These are phyloP conservation scores for Dissophora ornata DNA, from an alignment of 192 early-diverging fungal species.

Conservation along the genomic window DNA sequence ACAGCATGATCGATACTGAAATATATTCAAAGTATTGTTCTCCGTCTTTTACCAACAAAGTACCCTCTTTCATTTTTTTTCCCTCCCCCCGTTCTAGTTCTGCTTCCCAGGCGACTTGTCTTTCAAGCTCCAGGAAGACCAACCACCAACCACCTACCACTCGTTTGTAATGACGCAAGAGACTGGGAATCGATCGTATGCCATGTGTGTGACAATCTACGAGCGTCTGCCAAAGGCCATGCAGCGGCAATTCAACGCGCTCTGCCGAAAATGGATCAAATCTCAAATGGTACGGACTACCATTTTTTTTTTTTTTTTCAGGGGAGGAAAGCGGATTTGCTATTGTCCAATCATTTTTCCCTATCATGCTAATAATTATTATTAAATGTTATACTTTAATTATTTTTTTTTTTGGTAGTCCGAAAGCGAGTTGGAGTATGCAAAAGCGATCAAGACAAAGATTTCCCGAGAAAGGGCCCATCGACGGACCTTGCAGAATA, in stretches of 20 bases:
- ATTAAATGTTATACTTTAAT: neutral
- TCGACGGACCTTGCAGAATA: neutral
- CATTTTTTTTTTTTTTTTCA: neutral
- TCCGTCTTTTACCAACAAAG: neutral
- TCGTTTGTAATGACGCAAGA: constrained; percentile 61
- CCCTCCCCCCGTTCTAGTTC: constrained; percentile 30
- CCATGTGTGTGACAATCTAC: constrained; percentile 54
- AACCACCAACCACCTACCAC: constrained; percentile 51
- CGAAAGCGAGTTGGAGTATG: constrained; percentile 51
- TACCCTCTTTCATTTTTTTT: neutral
- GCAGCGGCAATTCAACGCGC: constrained; percentile 19
- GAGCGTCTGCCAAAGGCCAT: constrained; percentile 32
- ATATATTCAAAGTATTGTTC: no score
- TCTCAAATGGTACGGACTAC: constrained; percentile 35
- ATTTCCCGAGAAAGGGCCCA: constrained; percentile 21
- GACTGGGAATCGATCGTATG: constrained; percentile 53
- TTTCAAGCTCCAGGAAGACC: constrained; percentile 29
- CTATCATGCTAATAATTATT: neutral
- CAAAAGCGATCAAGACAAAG: constrained; percentile 37
- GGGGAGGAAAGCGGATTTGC: no score
- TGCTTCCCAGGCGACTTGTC: constrained; percentile 56
- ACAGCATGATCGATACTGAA: no score
- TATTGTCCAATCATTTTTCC: neutral
- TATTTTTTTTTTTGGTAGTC: constrained; percentile 17
- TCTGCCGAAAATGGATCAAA: constrained; percentile 37